Evolutionary conservation across 176 grass and related monocot genomes (phyloP), one percentile per base, ranked within the genome.

Genomic region (Avena eriantha): DNA sequence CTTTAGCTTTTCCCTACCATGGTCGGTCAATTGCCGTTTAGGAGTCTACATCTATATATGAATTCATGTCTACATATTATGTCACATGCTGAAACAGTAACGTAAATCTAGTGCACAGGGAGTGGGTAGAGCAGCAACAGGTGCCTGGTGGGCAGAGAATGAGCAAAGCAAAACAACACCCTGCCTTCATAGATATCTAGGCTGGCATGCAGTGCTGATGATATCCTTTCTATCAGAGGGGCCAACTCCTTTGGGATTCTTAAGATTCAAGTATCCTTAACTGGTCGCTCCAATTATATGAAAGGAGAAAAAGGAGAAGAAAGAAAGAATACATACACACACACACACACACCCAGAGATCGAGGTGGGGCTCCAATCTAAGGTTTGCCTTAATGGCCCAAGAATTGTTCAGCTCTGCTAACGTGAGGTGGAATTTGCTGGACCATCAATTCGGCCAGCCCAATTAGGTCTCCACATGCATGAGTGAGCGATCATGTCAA

Each of bases 391-490:
- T 93, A 59, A 93, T 92, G 91, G 95, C 90, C 96, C 92, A 95
- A 92, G 50, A 82, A 93, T 92, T 93, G 90, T 73, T 92, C 85
- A 87, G 49, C 89, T 90, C 76, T 87, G 80, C 23, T 76, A 19
- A 53, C 5, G 48, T 53, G 73, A 53, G 73, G 24, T 76, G 73
- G 73, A 76, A 19, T 76, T 53, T 53, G 73, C 91, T 94, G 93
- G 86, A 92, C 79, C 91, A 95, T 95, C 91, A 98, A 93, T 93
- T 94, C 79, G 77, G 86, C 86, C 89, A 90, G 93, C 93, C 89
- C 93, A 91, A 86, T 91, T 92, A 80, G 88, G 82, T 90, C 89
- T 93, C 76, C 41, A 88, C 43, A 55, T 54, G 74, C 74, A 77
- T 55, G 74, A 55, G 74, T 77, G 50, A 53, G 49, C 51, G 49